These are phyloP conservation scores for Zalaria sp. DNA, from an alignment of 2,329 filamentous ascomycete species.

Conservation along the genomic window DNA sequence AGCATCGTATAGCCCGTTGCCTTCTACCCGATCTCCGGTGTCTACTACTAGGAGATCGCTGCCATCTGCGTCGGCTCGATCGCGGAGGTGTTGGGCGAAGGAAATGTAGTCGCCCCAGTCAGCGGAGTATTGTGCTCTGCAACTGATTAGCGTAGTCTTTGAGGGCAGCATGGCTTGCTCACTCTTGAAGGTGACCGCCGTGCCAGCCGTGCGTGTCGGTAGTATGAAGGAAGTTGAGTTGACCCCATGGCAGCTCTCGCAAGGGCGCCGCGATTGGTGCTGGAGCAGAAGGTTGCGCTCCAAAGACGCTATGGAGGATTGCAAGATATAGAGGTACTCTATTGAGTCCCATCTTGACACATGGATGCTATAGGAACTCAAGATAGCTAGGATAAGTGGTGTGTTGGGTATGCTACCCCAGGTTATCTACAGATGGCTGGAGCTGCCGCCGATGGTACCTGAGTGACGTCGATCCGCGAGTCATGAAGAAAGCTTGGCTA, in stretches of 20 bases:
- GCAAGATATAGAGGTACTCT: slow-evolving; percentile 10
- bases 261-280: slow-evolving; percentile 66
- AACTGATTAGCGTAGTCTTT: neutral
- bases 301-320: slow-evolving; percentile 10
- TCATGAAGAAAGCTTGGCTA: too few relatives aligned
- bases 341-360: slow-evolving; percentile 5
- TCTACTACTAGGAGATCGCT: slow-evolving; percentile 86
- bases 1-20: slow-evolving; percentile 86
- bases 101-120: slow-evolving; percentile 98
- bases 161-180: slow-evolving; percentile 15
- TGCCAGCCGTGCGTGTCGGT: slow-evolving; percentile 95
- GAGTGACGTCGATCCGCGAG: too few relatives aligned
- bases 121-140: slow-evolving; percentile 73
- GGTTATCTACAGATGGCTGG: too few relatives aligned
- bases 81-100: slow-evolving; percentile 70
- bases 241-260: slow-evolving; percentile 76
- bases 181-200: slow-evolving; percentile 85
- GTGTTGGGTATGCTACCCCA: too few relatives aligned
- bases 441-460: too few relatives aligned
- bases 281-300: slow-evolving; percentile 66
- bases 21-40: slow-evolving; percentile 85
- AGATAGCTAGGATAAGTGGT: too few relatives aligned
- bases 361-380: too few relatives aligned
- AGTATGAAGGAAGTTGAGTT: slow-evolving; percentile 88
- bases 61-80: slow-evolving; percentile 62